A percentile compares a stretch with the other conserved stretches of the same genome.
Conservation (phyloP, 2,329 filamentous ascomycete genomes). For the Ascochyta rabiei region DNA sequence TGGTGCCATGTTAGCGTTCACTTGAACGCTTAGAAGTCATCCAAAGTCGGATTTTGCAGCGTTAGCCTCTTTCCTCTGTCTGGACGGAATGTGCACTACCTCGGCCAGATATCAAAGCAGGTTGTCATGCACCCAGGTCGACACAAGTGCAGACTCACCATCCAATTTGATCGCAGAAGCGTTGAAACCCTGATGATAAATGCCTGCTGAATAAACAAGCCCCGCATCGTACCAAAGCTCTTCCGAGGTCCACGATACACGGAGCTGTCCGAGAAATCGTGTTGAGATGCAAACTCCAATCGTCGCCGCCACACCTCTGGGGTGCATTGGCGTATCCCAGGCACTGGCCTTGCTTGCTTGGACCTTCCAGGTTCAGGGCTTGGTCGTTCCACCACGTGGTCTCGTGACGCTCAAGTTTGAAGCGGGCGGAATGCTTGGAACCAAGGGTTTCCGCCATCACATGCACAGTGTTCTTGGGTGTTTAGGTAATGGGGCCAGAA, state of each 20-base stretch:
- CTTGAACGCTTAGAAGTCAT: too few species aligned
- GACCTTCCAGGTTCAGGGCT: conserved; percentile 6
- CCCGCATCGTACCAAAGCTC: too few species aligned
- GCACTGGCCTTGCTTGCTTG: conserved; percentile 2
- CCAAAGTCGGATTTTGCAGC: too few species aligned
- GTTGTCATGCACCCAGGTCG: too few species aligned
- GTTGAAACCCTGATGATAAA: too few species aligned
- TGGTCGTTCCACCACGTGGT: conserved; percentile 5
- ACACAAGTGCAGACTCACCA: too few species aligned
- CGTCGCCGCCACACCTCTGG: conserved; percentile 7
- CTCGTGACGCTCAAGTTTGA: conserved; percentile 8
- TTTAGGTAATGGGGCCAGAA: conserved; percentile 12
- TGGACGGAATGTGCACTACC: too few species aligned
- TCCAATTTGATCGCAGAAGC: too few species aligned
- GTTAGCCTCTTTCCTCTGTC: too few species aligned
- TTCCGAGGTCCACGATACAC: neutral
- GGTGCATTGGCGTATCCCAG: conserved; percentile 21
- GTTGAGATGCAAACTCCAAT: conserved; percentile 3
- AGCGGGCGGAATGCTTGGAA: conserved; percentile 28
- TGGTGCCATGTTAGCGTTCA: too few species aligned
- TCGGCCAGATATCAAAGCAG: too few species aligned
- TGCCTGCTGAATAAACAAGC: too few species aligned
- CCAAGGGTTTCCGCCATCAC: conserved; percentile 29
- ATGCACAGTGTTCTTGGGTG: conserved; percentile 3
- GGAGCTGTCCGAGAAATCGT: neutral